phyloP scores from a whole-genome alignment of 768 basidiomycete species.

The Gelatoporia subvermispora region DNA sequence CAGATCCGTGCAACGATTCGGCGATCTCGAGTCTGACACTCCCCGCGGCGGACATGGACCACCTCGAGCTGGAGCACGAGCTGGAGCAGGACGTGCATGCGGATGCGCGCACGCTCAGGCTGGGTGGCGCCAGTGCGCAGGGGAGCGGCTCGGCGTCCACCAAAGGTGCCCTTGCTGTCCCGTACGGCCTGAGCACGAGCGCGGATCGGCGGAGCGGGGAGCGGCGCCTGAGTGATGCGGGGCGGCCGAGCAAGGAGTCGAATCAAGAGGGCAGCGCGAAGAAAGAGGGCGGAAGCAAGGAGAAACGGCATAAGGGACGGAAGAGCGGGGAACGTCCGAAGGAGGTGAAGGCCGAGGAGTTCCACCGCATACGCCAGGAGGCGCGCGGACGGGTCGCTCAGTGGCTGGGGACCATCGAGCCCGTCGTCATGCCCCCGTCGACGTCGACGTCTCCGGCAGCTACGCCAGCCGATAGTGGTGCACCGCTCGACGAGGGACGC shows the following conservation, averaged over 20 bases:
- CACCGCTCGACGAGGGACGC: neutral
- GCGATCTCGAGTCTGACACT: conserved; percentile 46
- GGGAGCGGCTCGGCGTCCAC: conserved; percentile 4
- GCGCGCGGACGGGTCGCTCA: conserved; percentile 73
- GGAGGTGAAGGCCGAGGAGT: conserved; percentile 35
- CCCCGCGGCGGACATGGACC: conserved; percentile 22
- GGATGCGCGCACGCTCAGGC: conserved; percentile 13
- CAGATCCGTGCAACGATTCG: conserved; percentile 35
- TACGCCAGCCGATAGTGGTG: conserved; percentile 1
- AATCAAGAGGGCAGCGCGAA: conserved; percentile 1
- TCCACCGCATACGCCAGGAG: conserved; percentile 34
- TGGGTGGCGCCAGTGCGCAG: conserved; percentile 3
- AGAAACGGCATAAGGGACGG: conserved; percentile 23
- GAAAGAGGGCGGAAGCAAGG: conserved; percentile 20
- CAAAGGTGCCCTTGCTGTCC: too few relatives aligned
- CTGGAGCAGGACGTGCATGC: too few relatives aligned
- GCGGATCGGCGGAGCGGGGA: conserved; percentile 1
- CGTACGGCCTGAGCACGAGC: neutral
- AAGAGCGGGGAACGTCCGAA: conserved; percentile 17
- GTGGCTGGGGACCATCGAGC: conserved; percentile 68
- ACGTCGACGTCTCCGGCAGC: conserved; percentile 12
- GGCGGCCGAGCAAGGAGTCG: conserved; percentile 9
- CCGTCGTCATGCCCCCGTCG: conserved; percentile 47
- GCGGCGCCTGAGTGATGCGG: conserved; percentile 1
- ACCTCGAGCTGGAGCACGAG: conserved; percentile 6